Evolutionary conservation across 2,329 filamentous ascomycete species (phyloP), one percentile per base, ranked within the genome.

Genomic region (Ophiostoma triangulosporum): DNA sequence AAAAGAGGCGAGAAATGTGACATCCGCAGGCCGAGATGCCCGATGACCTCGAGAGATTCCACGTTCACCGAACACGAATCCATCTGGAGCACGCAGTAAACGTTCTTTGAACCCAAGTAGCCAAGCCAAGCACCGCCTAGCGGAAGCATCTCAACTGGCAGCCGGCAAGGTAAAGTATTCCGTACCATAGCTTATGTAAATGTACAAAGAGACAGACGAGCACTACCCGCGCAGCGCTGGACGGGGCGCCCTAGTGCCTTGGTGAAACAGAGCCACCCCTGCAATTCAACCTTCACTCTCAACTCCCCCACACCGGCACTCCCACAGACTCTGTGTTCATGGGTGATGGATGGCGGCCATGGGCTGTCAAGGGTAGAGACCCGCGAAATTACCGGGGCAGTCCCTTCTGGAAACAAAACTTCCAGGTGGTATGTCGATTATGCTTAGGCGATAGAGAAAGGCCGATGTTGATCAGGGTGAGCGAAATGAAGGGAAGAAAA

Each of bases 231-330:
- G 31, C 17, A 33, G 53, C 40, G 48, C 55, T 52, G 54, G 36
- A 56, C 46, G 56, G 54, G 36, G 49, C 49, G 48, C 40, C 48
- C 57, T 56, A 55, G 57, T 55, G 48, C 26, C 48, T 29, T 72
- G 67, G 70, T 76, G 74, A 77, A 77, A 77, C 74, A 71, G 65
- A 63, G 68, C 61, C 54, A 60, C 69, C 71, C 73, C 69, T 75
- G 72, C 61, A 70, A 71, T 70, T 70, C 67, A 65, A 65, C 61
- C 61, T 64, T 50, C 57, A 55, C 55, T 53, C 65, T 63, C 61
- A 62, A 58, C 64, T 50, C 56, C 52, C 36, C 52, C 36, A 31
- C 27, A 48, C 46, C 26, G n/a, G 33, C 46, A 48, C 9, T 14
- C 46, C 46, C 22, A 24, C 48, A 54, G 31, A 29, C 43, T 46